A percentile compares a stretch with the other conserved stretches of the same genome.
Conservation (phyloP, 148 eudicot genomes). For the Rhododendron kiyosumense region DNA sequence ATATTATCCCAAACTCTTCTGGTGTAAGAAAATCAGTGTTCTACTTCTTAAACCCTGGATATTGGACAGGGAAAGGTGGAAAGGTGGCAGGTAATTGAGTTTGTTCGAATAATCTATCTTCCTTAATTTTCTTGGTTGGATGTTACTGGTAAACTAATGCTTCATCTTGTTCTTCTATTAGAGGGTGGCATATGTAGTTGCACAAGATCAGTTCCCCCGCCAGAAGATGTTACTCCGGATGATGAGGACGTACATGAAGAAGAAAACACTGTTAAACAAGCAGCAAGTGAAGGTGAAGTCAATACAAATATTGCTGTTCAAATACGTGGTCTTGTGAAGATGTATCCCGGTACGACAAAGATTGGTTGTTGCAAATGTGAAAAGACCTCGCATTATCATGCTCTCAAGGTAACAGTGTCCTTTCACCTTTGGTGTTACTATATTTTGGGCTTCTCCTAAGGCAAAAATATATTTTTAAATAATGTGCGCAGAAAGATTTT, state of each 20-base stretch:
- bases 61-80: conserved; percentile 85
- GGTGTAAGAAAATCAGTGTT: conserved; percentile 75
- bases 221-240: conserved; percentile 46
- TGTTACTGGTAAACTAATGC: background rate
- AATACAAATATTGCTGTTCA: conserved; percentile 78
- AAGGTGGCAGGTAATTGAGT: conserved; percentile 50
- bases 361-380: conserved; percentile 76
- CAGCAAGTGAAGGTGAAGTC: conserved; percentile 37
- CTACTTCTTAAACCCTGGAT: conserved; percentile 74
- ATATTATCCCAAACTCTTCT: conserved; percentile 69
- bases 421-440: conserved; percentile 2
- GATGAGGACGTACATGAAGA: conserved; percentile 86
- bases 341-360: conserved; percentile 55
- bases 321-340: conserved; percentile 80
- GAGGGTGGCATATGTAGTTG: conserved; percentile 85
- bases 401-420: conserved; percentile 51
- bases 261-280: conserved; percentile 68
- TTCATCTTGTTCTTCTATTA: conserved; percentile 12
- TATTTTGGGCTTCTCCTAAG: background rate
- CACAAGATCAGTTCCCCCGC: conserved; percentile 40
- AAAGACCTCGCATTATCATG: conserved; percentile 73
- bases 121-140: conserved; percentile 1
- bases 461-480: background rate
- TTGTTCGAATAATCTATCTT: conserved; percentile 5
- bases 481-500: background rate